These are phyloP conservation scores for Apiotrichum domesticum DNA, from an alignment of 1,284 basidiomycete species.

Conservation along the genomic window DNA sequence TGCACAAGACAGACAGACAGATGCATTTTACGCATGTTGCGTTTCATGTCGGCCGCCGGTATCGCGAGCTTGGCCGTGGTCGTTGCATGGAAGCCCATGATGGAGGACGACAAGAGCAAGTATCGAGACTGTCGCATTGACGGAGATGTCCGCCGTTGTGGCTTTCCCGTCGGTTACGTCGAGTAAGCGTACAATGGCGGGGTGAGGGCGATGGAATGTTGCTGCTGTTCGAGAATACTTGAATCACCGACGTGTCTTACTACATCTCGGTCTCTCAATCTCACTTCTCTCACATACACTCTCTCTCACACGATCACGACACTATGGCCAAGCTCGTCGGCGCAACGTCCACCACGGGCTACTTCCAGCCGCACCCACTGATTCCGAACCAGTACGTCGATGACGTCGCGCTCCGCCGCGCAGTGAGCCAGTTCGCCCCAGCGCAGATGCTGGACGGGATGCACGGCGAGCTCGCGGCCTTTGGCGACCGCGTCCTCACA, in stretches of 20 bases:
- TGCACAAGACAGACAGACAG: no score
- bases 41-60: no score
- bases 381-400: slow-evolving; percentile 8
- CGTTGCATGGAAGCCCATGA: no score
- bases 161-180: no score
- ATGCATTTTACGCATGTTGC: no score
- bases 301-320: not conserved
- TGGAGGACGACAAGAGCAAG: no score
- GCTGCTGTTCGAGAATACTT: no score
- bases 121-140: no score
- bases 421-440: slow-evolving; percentile 6
- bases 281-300: not conserved
- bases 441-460: not conserved
- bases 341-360: slow-evolving; percentile 7
- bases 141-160: no score
- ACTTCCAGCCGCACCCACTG: slow-evolving; percentile 10
- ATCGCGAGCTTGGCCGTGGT: no score
- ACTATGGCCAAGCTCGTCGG: not conserved
- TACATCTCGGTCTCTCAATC: not conserved
- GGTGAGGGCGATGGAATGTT: not conserved
- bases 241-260: no score
- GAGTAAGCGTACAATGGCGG: no score
- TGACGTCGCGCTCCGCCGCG: slow-evolving; percentile 8
- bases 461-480: not conserved
- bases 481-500: slow-evolving; percentile 7